Conservation (phyloP, 176 grass and related monocot species). For the Bromus sterilis region DNA sequence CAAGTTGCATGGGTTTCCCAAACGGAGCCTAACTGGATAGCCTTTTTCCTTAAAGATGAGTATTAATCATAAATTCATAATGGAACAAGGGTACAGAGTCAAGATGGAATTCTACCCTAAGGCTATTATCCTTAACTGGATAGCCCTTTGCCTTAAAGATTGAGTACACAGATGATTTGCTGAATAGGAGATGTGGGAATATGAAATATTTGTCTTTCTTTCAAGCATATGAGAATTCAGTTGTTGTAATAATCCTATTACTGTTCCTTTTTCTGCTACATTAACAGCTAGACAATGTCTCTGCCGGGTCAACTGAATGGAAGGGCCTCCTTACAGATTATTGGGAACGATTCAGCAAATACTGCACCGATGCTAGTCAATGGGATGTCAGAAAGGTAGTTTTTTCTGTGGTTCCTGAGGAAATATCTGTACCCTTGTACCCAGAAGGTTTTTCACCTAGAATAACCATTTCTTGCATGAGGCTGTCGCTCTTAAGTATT, state of each 20-base stretch:
- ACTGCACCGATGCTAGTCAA: conserved; percentile 51
- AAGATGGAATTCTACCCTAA: neutral
- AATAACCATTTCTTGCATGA: neutral
- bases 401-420: neutral
- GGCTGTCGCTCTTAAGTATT: neutral
- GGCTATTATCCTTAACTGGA: neutral
- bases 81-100: neutral
- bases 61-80: neutral
- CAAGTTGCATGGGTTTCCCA: neutral
- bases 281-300: conserved; percentile 92
- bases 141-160: neutral
- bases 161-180: neutral
- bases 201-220: neutral
- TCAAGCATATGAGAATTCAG: neutral
- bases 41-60: neutral
- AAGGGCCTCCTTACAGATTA: conserved; percentile 83
- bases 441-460: neutral
- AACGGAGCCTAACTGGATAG: neutral
- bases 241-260: conserved; percentile 2
- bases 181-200: neutral
- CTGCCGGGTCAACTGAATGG: conserved; percentile 87
- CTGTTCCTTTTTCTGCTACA: conserved; percentile 17
- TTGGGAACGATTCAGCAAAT: conserved; percentile 86
- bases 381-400: conserved; percentile 68
- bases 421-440: neutral